Evolutionary conservation across 768 basidiomycete species (phyloP).

Genomic region (Suillus subluteus): DNA sequence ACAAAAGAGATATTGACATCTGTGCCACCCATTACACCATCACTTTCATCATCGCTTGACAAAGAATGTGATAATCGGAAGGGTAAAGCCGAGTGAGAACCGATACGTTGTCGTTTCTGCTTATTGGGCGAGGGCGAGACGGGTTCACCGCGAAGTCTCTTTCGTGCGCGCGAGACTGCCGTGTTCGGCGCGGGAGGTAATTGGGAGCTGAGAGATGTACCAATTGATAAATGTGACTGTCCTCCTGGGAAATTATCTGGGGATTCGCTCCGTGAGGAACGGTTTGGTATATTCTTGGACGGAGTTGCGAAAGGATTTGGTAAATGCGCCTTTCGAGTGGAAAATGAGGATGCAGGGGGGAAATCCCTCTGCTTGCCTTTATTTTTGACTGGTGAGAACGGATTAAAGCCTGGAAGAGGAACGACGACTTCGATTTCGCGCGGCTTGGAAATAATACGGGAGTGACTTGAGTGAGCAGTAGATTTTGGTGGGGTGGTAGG

Average conservation of each 20-base stretch:
- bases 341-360: constrained; percentile 24
- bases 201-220: constrained; percentile 23
- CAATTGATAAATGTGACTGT: constrained; percentile 22
- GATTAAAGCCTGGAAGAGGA: constrained; percentile 65
- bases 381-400: constrained; percentile 79
- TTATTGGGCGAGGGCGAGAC: constrained; percentile 85
- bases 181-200: constrained; percentile 31
- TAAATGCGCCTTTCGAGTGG: constrained; percentile 17
- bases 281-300: constrained; percentile 36
- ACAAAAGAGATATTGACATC: constrained; percentile 53
- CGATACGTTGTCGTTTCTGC: constrained; percentile 67
- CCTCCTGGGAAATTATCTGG: constrained; percentile 47
- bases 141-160: constrained; percentile 80
- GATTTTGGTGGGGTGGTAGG: constrained; percentile 38
- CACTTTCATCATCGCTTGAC: constrained; percentile 41
- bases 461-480: constrained; percentile 28
- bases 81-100: constrained; percentile 43
- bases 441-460: constrained; percentile 46
- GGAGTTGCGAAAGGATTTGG: constrained; percentile 54
- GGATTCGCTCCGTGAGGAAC: constrained; percentile 32
- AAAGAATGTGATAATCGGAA: constrained; percentile 38
- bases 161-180: constrained; percentile 71
- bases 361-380: constrained; percentile 47
- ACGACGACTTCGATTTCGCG: constrained; percentile 55
- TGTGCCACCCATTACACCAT: constrained; percentile 31